Evolutionary conservation across 1,284 basidiomycete species (phyloP).

Genomic region (Pholiota adiposa): DNA sequence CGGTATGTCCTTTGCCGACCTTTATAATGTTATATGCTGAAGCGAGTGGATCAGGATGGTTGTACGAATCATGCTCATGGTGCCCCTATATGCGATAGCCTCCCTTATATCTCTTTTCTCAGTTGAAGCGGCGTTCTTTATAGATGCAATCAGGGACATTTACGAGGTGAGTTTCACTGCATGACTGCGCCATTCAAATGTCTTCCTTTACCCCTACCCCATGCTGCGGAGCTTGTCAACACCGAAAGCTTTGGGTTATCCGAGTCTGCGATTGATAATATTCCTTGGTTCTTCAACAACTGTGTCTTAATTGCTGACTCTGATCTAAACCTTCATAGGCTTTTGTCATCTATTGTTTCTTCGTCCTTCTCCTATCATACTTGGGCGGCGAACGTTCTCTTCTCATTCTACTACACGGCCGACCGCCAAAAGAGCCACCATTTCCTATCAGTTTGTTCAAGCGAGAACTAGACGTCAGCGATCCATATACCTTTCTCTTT

Average conservation of each 20-base stretch:
- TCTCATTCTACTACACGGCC: conserved; percentile 88
- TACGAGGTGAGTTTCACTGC: conserved; percentile 76
- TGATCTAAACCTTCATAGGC: conserved; percentile 64
- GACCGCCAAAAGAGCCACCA: conserved; percentile 84
- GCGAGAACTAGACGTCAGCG: conserved; percentile 85
- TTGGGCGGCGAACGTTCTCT: conserved; percentile 94
- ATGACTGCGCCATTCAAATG: not conserved
- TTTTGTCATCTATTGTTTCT: conserved; percentile 96
- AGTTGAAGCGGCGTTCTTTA: conserved; percentile 93
- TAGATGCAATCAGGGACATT: conserved; percentile 93
- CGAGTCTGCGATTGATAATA: no score
- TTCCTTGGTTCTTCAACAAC: no score
- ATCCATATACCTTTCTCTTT: conserved; percentile 93
- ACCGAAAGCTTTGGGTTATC: no score
- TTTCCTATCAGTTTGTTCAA: conserved; percentile 85
- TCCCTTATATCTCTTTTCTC: conserved; percentile 95
- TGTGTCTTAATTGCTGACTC: not conserved
- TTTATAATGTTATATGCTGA: conserved; percentile 1
- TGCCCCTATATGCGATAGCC: conserved; percentile 90
- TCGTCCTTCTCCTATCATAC: conserved; percentile 82
- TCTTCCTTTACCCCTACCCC: not conserved
- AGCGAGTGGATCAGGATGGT: conserved; percentile 69
- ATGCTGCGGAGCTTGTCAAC: no score
- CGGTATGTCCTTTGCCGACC: conserved; percentile 47
- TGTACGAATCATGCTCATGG: conserved; percentile 96